phyloP scores from a whole-genome alignment of 2,329 filamentous ascomycete genomes.

The Verticillium nubilum region DNA sequence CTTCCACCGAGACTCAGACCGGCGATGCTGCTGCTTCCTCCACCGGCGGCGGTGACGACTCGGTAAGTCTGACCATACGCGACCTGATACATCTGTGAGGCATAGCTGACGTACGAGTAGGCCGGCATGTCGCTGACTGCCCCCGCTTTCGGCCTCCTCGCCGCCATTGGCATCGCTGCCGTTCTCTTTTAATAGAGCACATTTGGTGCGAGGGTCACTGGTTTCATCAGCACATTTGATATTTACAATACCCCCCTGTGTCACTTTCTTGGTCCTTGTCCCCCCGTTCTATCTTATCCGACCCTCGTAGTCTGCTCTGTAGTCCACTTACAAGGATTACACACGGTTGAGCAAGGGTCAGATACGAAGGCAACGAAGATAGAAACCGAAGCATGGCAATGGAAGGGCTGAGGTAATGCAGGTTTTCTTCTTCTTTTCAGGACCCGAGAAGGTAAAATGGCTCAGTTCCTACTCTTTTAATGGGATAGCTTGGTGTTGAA shows the following conservation, averaged over 20 bases:
- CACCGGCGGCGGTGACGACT: constrained; percentile 1
- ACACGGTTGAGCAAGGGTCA: not conserved
- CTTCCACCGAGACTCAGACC: constrained; percentile 1
- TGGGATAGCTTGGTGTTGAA: not conserved
- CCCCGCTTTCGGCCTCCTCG: constrained; percentile 37
- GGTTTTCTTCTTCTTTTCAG: constrained; percentile 3
- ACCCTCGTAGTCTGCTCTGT: not conserved
- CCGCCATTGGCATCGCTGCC: constrained; percentile 42
- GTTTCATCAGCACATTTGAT: constrained; percentile 28
- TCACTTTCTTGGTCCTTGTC: constrained; percentile 16
- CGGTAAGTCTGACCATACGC: not conserved
- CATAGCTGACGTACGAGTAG: constrained; percentile 2
- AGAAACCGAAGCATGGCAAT: constrained; percentile 4
- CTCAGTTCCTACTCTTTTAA: constrained; percentile 23
- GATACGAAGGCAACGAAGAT: constrained; percentile 6
- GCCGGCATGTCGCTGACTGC: constrained; percentile 30
- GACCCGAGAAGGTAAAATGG: constrained; percentile 25
- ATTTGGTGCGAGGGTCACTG: not conserved
- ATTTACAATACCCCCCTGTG: constrained; percentile 35
- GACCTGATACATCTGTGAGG: not conserved
- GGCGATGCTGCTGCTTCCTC: constrained; percentile 4
- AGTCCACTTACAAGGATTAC: not conserved
- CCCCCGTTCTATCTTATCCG: constrained; percentile 14
- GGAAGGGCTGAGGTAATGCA: not conserved
- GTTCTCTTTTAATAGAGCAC: constrained; percentile 36